Evolutionary conservation across 176 grass and related monocot genomes (phyloP).

Genomic region (Canna indica): DNA sequence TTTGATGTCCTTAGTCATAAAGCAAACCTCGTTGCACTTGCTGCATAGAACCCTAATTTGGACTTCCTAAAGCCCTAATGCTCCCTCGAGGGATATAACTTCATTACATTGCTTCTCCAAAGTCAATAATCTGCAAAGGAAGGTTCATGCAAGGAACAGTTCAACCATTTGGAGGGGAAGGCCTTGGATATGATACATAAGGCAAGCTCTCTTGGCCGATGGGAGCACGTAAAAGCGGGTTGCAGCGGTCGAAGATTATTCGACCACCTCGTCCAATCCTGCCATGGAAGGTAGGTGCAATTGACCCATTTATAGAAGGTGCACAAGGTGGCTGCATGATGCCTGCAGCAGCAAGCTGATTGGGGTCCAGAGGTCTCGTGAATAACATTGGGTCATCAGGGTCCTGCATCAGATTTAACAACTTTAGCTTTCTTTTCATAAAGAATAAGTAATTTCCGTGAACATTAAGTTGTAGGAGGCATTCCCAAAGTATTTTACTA

Average conservation of each 20-base stretch:
- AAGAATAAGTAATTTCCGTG: too few species aligned
- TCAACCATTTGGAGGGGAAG: conserved; percentile 3
- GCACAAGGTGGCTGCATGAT: conserved; percentile 56
- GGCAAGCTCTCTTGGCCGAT: conserved; percentile 32
- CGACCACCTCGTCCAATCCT: conserved; percentile 92
- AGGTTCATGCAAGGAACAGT: background rate
- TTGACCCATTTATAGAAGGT: conserved; percentile 42
- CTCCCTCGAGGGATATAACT: background rate
- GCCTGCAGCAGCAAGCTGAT: conserved; percentile 50
- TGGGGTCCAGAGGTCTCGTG: conserved; percentile 50
- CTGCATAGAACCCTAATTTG: background rate
- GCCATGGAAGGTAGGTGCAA: conserved; percentile 43
- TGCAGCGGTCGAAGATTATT: conserved; percentile 86
- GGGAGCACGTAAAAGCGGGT: conserved; percentile 49
- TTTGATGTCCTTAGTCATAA: background rate
- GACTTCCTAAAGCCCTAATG: background rate
- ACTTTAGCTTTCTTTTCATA: background rate
- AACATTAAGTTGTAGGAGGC: too few species aligned
- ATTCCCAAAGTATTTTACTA: too few species aligned
- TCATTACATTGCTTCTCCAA: background rate
- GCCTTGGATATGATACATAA: background rate
- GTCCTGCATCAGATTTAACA: conserved; percentile 36
- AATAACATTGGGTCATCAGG: conserved; percentile 82
- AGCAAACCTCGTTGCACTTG: background rate
- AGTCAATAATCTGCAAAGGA: background rate